Evolutionary conservation across 164 flowering plant genomes (phyloP).

Genomic region (Echeveria elegans): DNA sequence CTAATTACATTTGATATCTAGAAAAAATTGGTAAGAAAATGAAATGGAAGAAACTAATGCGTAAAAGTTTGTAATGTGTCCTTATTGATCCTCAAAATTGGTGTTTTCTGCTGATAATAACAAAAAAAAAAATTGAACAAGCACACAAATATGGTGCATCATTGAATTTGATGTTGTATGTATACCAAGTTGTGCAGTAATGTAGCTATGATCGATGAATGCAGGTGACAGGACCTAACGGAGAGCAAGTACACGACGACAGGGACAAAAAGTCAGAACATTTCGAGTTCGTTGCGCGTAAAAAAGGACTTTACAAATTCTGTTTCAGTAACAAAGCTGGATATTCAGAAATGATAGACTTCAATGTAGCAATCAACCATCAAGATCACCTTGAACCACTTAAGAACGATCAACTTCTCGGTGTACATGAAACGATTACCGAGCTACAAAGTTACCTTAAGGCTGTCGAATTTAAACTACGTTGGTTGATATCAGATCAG

Average conservation of each 20-base stretch:
- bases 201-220: background rate
- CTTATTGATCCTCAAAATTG: too few species aligned
- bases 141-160: too few species aligned
- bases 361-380: background rate
- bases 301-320: background rate
- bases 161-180: too few species aligned
- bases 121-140: too few species aligned
- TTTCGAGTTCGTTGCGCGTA: background rate
- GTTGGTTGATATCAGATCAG: conserved; percentile 1
- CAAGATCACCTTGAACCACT: background rate
- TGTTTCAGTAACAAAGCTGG: background rate
- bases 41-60: too few species aligned
- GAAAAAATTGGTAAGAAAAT: too few species aligned
- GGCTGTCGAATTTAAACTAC: background rate
- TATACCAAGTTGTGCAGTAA: background rate
- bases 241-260: conserved; percentile 4
- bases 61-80: too few species aligned
- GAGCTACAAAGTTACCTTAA: background rate
- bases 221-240: background rate
- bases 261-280: conserved; percentile 1
- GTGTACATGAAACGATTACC: background rate
- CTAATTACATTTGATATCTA: too few species aligned
- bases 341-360: background rate
- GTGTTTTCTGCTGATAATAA: too few species aligned
- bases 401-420: background rate